These are phyloP conservation scores for Populus hybrid DNA, from an alignment of 441 rosid species.

Conservation along the genomic window DNA sequence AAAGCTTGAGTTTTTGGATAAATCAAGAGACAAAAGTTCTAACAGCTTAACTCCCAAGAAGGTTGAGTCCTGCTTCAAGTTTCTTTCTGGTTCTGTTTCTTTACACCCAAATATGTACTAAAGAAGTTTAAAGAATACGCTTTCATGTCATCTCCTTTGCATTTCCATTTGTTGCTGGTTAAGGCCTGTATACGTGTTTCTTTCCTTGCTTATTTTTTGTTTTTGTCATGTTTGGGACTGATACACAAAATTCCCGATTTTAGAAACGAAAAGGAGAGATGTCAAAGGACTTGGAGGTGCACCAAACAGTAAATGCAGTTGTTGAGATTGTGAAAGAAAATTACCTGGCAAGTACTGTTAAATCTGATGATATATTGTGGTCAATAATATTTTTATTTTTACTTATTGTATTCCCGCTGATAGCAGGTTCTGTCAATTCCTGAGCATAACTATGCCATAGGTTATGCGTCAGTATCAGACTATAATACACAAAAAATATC, in stretches of 20 bases:
- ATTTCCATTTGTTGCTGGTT: not conserved
- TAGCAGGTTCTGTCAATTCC: slow-evolving; percentile 89
- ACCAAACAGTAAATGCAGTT: slow-evolving; percentile 69
- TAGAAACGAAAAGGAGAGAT: slow-evolving; percentile 78
- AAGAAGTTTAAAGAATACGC: not conserved
- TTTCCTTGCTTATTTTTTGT: not conserved
- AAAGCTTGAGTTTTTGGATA: slow-evolving; percentile 63
- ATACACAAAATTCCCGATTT: slow-evolving; percentile 16
- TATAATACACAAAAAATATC: slow-evolving; percentile 87
- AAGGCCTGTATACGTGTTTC: not conserved
- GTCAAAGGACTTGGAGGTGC: slow-evolving; percentile 63
- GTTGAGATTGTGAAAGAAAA: slow-evolving; percentile 97
- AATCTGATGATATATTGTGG: not conserved
- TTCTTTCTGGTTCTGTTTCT: slow-evolving; percentile 2
- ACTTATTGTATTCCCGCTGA: slow-evolving; percentile 11
- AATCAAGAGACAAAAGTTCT: slow-evolving; percentile 35
- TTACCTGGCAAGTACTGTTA: slow-evolving; percentile 67
- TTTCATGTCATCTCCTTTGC: not conserved
- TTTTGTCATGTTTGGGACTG: slow-evolving; percentile 14
- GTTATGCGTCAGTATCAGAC: slow-evolving; percentile 80
- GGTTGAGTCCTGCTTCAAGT: slow-evolving; percentile 40
- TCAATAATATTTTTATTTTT: slow-evolving; percentile 22
- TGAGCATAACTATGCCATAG: slow-evolving; percentile 64
- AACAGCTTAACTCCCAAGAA: slow-evolving; percentile 41
- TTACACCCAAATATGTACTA: not conserved